Base-by-base conservation (phyloP, 1,284 basidiomycete species). In the Boletus sp. region DNA sequence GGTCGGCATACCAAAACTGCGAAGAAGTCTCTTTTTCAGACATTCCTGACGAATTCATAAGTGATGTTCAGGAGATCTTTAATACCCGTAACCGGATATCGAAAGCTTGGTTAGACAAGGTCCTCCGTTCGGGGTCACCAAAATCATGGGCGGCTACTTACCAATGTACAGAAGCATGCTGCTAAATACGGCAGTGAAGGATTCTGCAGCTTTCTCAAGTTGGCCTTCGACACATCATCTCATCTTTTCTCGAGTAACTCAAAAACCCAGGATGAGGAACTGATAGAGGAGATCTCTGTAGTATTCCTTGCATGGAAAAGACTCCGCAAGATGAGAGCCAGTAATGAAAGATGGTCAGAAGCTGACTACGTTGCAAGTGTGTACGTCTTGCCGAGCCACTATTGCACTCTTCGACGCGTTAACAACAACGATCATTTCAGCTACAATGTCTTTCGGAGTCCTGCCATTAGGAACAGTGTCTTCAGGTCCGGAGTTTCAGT, bases 301-400 rank as follows among this genome's bases (percentile, higher is more conserved):
- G 77, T 83, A 7, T 79, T 74, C 54, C 65, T 68, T 3, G 80
- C 80, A 4, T 83, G 80, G 78, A 72, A 74, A 31, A 73, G 74
- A 36, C 72, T 84, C 4, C 65, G 67, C 8, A 69, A 66, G 57
- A 80, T 84, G 80, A 74, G 70, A 24, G 67, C 67, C 8, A 76
- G 77, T 4, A 75, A 75, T 22, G 77, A 79, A 56, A 78, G 73
- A 60, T 80, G 77, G 71, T 82, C 80, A 3, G 84, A 84, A 63
- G 80, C 80, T 0, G 83, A 84, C 59, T 84, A 77, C 59, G 80
- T 77, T n/a, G 75, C 77, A 15, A 80, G 80, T 56, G 80, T 84
- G 80, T 83, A 66, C 57, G 79, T 67, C 45, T 54, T 27, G 37
- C 7, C 18, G 27, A n/a, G 33, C 13, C 37, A n/a, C 36, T 37